Conservation (phyloP, 202 grass and related monocot genomes). For the Zoysia matrella region DNA sequence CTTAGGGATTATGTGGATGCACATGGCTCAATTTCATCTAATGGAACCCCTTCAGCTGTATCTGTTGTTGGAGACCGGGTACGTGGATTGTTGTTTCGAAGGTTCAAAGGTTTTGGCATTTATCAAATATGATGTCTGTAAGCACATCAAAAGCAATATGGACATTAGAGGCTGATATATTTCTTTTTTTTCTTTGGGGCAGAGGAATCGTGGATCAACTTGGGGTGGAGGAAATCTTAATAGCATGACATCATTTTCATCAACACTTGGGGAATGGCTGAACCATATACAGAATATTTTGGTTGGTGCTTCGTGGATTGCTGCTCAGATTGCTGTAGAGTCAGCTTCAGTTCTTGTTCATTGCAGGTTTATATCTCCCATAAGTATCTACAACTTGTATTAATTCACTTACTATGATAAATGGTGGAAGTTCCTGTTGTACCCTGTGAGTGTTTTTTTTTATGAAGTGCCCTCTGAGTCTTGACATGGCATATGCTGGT, state of each 20-base stretch:
- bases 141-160: constrained; percentile 6
- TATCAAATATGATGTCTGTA: not conserved
- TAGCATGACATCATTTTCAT: constrained; percentile 96
- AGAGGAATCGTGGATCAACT: constrained; percentile 93
- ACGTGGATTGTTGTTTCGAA: constrained; percentile 34
- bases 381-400: constrained; percentile 34
- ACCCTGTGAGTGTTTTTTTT: not conserved
- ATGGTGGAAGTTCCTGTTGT: constrained; percentile 8
- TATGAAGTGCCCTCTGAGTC: too few relatives aligned
- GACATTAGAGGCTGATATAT: constrained; percentile 3
- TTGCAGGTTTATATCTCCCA: constrained; percentile 75
- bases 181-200: constrained; percentile 33
- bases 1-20: constrained; percentile 98
- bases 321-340: constrained; percentile 80
- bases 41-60: constrained; percentile 82
- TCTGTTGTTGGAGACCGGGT: constrained; percentile 49
- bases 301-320: constrained; percentile 97
- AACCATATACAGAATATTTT: constrained; percentile 96
- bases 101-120: not conserved
- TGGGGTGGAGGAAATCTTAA: constrained; percentile 97
- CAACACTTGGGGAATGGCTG: constrained; percentile 89
- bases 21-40: constrained; percentile 82
- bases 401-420: constrained; percentile 21
- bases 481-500: constrained; percentile 10
- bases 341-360: constrained; percentile 91